Conservation (phyloP, 2,329 filamentous ascomycete species). For the Pestalotiopsis fici region DNA sequence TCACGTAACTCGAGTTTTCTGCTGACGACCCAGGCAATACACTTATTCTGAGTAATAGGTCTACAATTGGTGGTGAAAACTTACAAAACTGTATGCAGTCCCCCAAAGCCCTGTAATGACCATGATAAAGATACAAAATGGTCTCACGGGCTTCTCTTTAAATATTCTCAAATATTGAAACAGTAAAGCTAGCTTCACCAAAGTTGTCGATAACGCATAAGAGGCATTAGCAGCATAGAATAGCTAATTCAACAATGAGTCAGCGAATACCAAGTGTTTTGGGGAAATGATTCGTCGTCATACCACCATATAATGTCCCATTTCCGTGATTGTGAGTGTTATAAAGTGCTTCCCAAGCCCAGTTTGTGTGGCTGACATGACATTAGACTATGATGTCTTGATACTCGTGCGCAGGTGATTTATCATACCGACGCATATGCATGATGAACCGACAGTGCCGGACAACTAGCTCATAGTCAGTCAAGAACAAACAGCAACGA, state of each 20-base stretch:
- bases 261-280: neutral
- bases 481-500: neutral
- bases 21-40: too few relatives aligned
- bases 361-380: constrained; percentile 13
- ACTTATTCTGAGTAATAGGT: too few relatives aligned
- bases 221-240: constrained; percentile 24
- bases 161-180: constrained; percentile 28
- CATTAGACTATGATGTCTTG: neutral
- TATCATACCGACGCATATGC: constrained; percentile 3
- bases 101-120: constrained; percentile 22
- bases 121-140: constrained; percentile 17
- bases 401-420: neutral
- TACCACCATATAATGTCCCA: constrained; percentile 17
- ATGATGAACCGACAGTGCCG: constrained; percentile 1
- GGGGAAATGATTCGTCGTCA: neutral
- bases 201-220: constrained; percentile 22
- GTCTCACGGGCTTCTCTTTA: constrained; percentile 11
- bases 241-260: constrained; percentile 11
- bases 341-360: constrained; percentile 21
- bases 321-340: constrained; percentile 7
- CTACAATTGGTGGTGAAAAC: neutral
- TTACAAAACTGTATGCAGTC: constrained; percentile 18
- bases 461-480: neutral
- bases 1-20: too few relatives aligned
- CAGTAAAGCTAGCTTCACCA: constrained; percentile 28